phyloP scores from a whole-genome alignment of 306 rosid genomes.

The Lathyrus oleraceus region DNA sequence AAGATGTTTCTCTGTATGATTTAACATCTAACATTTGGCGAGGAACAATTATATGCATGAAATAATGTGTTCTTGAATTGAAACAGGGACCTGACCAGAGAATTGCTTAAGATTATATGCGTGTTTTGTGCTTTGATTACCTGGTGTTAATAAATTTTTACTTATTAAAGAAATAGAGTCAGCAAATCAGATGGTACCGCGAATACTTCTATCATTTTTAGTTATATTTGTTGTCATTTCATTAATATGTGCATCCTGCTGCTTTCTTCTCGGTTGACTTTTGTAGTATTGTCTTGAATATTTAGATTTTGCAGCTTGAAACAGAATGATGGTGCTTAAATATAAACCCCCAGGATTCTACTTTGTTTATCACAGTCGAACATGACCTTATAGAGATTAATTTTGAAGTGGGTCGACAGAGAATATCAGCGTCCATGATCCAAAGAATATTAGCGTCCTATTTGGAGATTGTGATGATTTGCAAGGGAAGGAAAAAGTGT shows the following conservation, averaged over 20 bases:
- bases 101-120: neutral
- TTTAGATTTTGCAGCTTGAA: neutral
- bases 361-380: neutral
- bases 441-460: neutral
- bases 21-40: neutral
- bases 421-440: conserved; percentile 10
- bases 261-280: conserved; percentile 4
- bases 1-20: neutral
- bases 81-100: neutral
- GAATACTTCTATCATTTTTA: neutral
- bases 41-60: neutral
- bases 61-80: conserved; percentile 12
- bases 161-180: neutral
- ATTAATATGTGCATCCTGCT: conserved; percentile 14
- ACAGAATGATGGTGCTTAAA: conserved; percentile 4
- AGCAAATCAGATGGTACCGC: neutral
- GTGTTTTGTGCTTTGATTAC: neutral
- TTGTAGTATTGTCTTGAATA: neutral
- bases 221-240: neutral
- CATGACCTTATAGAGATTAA: neutral
- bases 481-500: conserved; percentile 48
- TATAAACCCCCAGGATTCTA: conserved; percentile 3
- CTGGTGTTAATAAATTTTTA: neutral
- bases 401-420: conserved; percentile 19
- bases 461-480: conserved; percentile 32